Evolutionary conservation across 192 early-diverging fungal genomes (phyloP).

Genomic region (Pecoramyces ruminantium): DNA sequence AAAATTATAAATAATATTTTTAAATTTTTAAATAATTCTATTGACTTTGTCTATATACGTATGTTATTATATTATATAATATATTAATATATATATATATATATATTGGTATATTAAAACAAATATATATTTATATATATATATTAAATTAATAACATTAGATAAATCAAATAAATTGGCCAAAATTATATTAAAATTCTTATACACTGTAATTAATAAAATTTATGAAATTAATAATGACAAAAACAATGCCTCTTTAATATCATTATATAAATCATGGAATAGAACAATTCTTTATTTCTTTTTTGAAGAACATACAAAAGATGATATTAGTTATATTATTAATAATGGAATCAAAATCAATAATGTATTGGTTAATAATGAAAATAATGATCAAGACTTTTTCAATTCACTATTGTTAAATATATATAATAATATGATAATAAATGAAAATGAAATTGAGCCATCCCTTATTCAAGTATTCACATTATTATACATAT

Average conservation of each 20-base stretch:
- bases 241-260: background rate
- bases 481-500: too few species aligned
- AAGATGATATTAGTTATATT: background rate
- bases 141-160: background rate
- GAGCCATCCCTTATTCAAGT: background rate
- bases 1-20: background rate
- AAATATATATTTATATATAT: too few species aligned
- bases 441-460: background rate
- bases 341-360: background rate
- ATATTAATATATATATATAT: too few species aligned
- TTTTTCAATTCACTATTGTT: background rate
- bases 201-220: background rate
- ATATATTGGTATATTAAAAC: too few species aligned
- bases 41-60: background rate
- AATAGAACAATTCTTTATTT: background rate
- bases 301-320: background rate
- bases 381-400: background rate
- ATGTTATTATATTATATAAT: background rate
- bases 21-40: background rate
- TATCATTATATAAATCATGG: background rate
- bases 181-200: background rate
- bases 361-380: background rate
- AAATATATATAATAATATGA: background rate
- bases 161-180: background rate
- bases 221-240: background rate